phyloP scores from a whole-genome alignment of 495 filamentous ascomycete genomes.

The Penicillium pulvis region DNA sequence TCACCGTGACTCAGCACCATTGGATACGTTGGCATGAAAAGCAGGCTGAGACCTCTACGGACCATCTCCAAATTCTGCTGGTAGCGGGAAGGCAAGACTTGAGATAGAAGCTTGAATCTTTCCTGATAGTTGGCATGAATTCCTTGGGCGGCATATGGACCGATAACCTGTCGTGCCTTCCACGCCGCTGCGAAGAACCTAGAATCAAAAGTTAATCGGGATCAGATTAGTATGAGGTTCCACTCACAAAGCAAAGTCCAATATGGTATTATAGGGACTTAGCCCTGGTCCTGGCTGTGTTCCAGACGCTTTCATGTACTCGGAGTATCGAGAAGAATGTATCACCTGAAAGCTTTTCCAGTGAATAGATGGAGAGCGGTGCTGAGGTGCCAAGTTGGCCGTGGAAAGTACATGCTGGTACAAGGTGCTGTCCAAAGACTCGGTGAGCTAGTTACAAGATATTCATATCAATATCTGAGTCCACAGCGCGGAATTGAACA shows the following conservation, averaged over 20 bases:
- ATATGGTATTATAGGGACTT: not conserved
- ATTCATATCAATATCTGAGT: not conserved
- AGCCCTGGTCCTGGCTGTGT: too few species aligned
- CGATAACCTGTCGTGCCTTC: not conserved
- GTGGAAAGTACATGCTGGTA: not conserved
- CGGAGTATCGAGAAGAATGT: not conserved
- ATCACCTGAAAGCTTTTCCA: not conserved
- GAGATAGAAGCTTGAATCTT: not conserved
- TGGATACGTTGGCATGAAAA: too few species aligned
- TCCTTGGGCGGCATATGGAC: too few species aligned
- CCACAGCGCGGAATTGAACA: not conserved
- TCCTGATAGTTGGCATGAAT: too few species aligned
- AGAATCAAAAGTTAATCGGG: too few species aligned
- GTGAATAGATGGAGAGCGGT: not conserved
- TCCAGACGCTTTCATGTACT: not conserved
- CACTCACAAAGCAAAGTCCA: not conserved
- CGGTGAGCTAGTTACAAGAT: not conserved
- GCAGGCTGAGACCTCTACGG: too few species aligned
- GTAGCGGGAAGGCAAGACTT: too few species aligned
- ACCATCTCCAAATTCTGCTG: too few species aligned
- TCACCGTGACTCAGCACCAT: too few species aligned
- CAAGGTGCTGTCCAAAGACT: not conserved
- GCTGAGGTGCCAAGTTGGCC: not conserved
- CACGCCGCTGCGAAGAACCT: not conserved
- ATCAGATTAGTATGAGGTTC: not conserved